These are phyloP conservation scores for Keqinozyma sinolaborantium DNA, from an alignment of 1,139 yeast genomes.

Conservation along the genomic window DNA sequence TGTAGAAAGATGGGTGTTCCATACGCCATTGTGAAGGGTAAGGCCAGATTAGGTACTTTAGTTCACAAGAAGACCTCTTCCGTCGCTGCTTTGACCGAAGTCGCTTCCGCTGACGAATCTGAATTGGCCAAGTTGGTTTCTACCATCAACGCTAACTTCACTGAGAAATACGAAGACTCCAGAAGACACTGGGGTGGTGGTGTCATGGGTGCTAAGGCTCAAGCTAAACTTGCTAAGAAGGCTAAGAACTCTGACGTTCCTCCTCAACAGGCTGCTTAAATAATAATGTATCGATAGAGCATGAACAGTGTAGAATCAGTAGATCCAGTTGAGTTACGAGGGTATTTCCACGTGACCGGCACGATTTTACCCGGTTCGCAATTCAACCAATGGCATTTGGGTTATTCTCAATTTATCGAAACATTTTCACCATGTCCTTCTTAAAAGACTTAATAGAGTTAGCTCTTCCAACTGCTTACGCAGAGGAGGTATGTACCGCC, in stretches of 20 bases:
- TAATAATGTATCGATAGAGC: slow-evolving; percentile 4
- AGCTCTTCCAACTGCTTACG: slow-evolving; percentile 80
- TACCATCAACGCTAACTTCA: slow-evolving; percentile 88
- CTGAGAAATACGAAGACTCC: slow-evolving; percentile 87
- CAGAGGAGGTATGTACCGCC: slow-evolving; percentile 69
- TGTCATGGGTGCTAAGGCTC: slow-evolving; percentile 90
- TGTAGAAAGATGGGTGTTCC: slow-evolving; percentile 99
- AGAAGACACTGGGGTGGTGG: slow-evolving; percentile 99
- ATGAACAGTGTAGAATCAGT: background rate
- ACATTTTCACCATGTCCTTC: slow-evolving; percentile 41
- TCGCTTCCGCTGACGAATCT: slow-evolving; percentile 88
- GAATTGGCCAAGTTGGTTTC: slow-evolving; percentile 89
- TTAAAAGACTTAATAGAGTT: slow-evolving; percentile 80
- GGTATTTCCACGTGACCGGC: too few relatives aligned
- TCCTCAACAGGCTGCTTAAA: slow-evolving; percentile 6
- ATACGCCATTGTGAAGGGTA: slow-evolving; percentile 97
- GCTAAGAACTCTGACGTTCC: slow-evolving; percentile 37
- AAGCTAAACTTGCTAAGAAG: slow-evolving; percentile 57
- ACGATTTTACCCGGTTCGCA: background rate
- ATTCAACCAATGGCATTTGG: slow-evolving; percentile 23
- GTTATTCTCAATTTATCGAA: slow-evolving; percentile 19
- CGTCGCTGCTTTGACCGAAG: slow-evolving; percentile 96
- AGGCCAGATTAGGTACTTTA: slow-evolving; percentile 96
- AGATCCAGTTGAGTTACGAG: too few relatives aligned
- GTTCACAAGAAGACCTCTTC: slow-evolving; percentile 97